These are phyloP conservation scores for Sphaerosporella brunnea DNA, from an alignment of 495 filamentous ascomycete species.

Conservation along the genomic window DNA sequence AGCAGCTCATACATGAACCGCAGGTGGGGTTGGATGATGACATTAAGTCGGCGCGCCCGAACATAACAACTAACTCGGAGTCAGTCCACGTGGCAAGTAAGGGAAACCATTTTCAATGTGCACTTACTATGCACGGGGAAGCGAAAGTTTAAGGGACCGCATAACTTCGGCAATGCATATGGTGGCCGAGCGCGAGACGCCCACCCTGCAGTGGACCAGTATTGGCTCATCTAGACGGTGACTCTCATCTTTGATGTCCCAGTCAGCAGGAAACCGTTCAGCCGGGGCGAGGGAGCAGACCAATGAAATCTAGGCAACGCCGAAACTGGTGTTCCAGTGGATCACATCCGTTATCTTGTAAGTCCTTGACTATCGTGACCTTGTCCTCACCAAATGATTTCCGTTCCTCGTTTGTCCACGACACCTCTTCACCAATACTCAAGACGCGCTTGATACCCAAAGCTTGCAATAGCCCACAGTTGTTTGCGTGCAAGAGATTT, in stretches of 20 bases:
- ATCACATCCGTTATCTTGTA: slow-evolving; percentile 95
- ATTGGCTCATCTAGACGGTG: slow-evolving; percentile 62
- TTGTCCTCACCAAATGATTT: slow-evolving; percentile 55
- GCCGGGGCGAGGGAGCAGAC: slow-evolving; percentile 35
- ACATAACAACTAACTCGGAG: slow-evolving; percentile 55
- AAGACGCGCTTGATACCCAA: slow-evolving; percentile 76
- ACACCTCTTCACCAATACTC: slow-evolving; percentile 79
- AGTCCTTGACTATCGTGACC: slow-evolving; percentile 56
- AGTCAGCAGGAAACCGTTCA: slow-evolving; percentile 1
- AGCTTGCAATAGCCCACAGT: slow-evolving; percentile 57
- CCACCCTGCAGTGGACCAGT: slow-evolving; percentile 88
- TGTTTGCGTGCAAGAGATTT: slow-evolving; percentile 83
- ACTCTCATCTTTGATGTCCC: slow-evolving; percentile 49
- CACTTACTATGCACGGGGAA: slow-evolving; percentile 72
- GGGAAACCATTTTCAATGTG: neutral
- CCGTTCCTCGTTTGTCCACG: slow-evolving; percentile 53
- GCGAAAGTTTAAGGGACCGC: slow-evolving; percentile 57
- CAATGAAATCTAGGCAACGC: slow-evolving; percentile 77
- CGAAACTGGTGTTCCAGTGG: slow-evolving; percentile 74
- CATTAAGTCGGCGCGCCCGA: slow-evolving; percentile 63
- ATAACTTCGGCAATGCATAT: slow-evolving; percentile 99
- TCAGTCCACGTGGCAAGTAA: neutral
- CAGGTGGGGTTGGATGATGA: slow-evolving; percentile 46
- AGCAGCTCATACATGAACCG: slow-evolving; percentile 54
- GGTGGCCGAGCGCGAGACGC: slow-evolving; percentile 83